phyloP scores from a whole-genome alignment of 73 alveolate species.

The Blepharisma stoltei region DNA sequence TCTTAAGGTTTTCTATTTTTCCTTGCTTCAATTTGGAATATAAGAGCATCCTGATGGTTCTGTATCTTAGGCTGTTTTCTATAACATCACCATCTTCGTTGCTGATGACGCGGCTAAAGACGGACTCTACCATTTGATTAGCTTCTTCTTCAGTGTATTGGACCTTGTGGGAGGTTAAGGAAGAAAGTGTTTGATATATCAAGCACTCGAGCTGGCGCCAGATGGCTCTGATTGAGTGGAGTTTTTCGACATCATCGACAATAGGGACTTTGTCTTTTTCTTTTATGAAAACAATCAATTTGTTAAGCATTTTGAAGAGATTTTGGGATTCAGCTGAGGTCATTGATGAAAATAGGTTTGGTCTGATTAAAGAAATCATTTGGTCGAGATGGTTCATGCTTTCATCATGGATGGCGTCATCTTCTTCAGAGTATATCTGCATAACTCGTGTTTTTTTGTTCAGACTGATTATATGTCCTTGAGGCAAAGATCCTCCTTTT shows the following conservation, averaged over 20 bases:
- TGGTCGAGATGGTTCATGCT: conserved; percentile 16
- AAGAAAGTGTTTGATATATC: not conserved
- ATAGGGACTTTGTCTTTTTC: not conserved
- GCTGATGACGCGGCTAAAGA: not conserved
- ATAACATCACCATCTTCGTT: conserved; percentile 4
- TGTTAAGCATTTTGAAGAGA: not conserved
- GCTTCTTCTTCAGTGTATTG: conserved; percentile 10
- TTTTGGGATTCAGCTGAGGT: not conserved
- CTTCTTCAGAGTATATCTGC: conserved; percentile 22
- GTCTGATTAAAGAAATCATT: conserved; percentile 2
- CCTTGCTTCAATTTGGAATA: not conserved
- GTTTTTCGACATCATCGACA: conserved; percentile 1
- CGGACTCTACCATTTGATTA: conserved; percentile 5
- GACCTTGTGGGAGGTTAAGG: not conserved
- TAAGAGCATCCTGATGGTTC: not conserved
- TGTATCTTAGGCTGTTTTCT: conserved; percentile 10
- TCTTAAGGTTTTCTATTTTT: conserved; percentile 5
- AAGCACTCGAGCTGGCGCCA: conserved; percentile 11
- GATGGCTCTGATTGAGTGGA: not conserved
- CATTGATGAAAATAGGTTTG: not conserved
- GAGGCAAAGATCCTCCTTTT: conserved; percentile 23
- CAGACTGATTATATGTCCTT: not conserved
- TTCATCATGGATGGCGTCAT: conserved; percentile 23
- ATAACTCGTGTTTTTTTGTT: not conserved
- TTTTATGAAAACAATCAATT: not conserved